phyloP scores from a whole-genome alignment of 176 grass and related monocot species.

The Tillandsia fasciculata region DNA sequence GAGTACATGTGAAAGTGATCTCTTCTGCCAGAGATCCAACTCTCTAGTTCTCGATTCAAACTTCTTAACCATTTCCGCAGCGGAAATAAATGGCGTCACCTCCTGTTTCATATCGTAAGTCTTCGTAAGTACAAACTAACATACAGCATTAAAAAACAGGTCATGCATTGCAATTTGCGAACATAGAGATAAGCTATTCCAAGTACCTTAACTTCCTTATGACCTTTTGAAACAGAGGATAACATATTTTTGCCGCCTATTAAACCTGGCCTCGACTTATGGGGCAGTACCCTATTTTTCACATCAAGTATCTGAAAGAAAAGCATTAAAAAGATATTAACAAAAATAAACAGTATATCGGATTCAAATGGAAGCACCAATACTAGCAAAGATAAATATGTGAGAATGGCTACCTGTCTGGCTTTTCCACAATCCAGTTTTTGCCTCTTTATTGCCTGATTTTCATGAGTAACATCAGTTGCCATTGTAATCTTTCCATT shows the following conservation, averaged over 20 bases:
- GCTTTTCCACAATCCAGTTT: conserved; percentile 65
- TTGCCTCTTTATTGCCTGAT: conserved; percentile 90
- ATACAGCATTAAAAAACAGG: neutral
- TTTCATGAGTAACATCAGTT: conserved; percentile 55
- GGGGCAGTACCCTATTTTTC: conserved; percentile 45
- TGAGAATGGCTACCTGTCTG: conserved; percentile 42
- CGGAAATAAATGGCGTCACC: conserved; percentile 48
- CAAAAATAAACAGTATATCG: neutral
- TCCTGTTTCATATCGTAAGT: conserved; percentile 29
- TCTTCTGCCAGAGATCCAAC: conserved; percentile 28
- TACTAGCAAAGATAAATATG: neutral
- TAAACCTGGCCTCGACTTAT: conserved; percentile 53
- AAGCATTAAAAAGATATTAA: conserved; percentile 7
- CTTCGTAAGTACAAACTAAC: conserved; percentile 14
- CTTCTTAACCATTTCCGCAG: conserved; percentile 81
- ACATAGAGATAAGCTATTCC: conserved; percentile 11
- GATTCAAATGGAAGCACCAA: neutral
- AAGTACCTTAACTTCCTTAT: conserved; percentile 40
- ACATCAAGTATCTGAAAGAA: conserved; percentile 66
- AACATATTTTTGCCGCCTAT: conserved; percentile 24
- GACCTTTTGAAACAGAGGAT: conserved; percentile 24
- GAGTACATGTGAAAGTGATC: conserved; percentile 34
- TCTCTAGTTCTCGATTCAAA: conserved; percentile 83
- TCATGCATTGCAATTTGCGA: neutral
- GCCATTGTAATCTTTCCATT: conserved; percentile 14